These are phyloP conservation scores for Crithidia brevicula DNA, from an alignment of 208 protist genomes.

Conservation along the genomic window DNA sequence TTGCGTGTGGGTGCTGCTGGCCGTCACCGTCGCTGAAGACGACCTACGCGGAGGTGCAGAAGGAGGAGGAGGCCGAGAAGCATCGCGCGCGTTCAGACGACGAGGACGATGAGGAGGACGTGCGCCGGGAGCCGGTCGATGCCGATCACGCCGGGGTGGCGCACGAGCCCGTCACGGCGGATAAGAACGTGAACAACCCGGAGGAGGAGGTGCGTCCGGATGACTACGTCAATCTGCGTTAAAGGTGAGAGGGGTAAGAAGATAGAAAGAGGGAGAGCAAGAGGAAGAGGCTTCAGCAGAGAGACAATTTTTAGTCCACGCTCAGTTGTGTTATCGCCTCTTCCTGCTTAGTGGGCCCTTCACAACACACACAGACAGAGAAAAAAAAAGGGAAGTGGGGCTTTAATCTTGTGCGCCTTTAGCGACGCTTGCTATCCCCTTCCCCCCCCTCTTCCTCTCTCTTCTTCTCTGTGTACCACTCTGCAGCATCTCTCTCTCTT, in stretches of 20 bases:
- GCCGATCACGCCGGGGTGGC: background rate
- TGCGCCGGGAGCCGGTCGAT: background rate
- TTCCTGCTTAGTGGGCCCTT: no score
- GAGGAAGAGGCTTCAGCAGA: background rate
- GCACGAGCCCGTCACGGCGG: slow-evolving; percentile 19
- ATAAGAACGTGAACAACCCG: slow-evolving; percentile 6
- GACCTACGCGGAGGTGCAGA: slow-evolving; percentile 27
- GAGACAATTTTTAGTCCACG: no score
- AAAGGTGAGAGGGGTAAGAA: no score
- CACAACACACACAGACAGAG: no score
- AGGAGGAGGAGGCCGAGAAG: slow-evolving; percentile 25
- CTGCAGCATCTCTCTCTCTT: no score
- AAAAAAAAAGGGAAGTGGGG: no score
- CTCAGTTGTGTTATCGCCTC: no score
- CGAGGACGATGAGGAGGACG: slow-evolving; percentile 15
- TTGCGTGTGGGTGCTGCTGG: slow-evolving; percentile 51
- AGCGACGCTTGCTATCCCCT: no score
- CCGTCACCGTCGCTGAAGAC: slow-evolving; percentile 55
- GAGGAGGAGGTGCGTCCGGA: slow-evolving; percentile 13
- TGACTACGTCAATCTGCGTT: slow-evolving; percentile 24
- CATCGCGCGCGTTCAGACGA: slow-evolving; percentile 6
- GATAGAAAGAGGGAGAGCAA: background rate
- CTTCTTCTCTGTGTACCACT: no score
- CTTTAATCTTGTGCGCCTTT: no score
- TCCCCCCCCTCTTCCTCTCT: no score